Percentiles rank a stretch among this genome's conserved stretches.
Conservation (phyloP, 1,284 basidiomycete species). For the Xerocomus cyaneibrunnescens region DNA sequence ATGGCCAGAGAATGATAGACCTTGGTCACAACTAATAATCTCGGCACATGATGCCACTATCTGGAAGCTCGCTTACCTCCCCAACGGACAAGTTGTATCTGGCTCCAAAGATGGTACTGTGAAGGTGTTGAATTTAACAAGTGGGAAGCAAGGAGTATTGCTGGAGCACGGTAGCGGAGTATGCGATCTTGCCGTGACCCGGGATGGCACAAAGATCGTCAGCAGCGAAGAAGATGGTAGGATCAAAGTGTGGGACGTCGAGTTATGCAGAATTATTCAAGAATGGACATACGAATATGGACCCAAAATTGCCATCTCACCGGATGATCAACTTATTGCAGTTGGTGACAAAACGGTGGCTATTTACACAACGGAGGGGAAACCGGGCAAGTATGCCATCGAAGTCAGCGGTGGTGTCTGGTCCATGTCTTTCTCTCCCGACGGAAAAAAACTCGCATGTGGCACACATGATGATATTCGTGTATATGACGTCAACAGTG, state of each 20-base stretch:
- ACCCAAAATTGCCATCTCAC: neutral
- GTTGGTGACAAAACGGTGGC: neutral
- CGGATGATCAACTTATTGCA: conserved; percentile 5
- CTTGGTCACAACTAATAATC: neutral
- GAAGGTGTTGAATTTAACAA: neutral
- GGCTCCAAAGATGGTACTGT: neutral
- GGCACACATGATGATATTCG: neutral
- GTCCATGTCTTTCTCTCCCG: conserved; percentile 8
- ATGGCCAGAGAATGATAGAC: neutral
- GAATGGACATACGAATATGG: neutral
- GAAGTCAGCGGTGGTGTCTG: neutral
- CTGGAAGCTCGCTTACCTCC: neutral
- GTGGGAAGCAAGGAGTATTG: neutral
- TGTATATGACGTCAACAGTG: neutral
- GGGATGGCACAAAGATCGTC: conserved; percentile 4
- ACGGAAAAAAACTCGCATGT: conserved; percentile 7
- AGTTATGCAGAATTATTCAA: neutral
- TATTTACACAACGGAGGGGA: neutral
- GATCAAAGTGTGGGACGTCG: conserved; percentile 6
- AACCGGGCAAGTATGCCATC: neutral
- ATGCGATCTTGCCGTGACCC: neutral
- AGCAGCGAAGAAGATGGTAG: neutral
- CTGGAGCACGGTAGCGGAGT: neutral
- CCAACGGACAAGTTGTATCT: neutral
- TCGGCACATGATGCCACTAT: neutral